Base-by-base conservation (phyloP, 495 filamentous ascomycete species). In the Cercophora newfieldiana region DNA sequence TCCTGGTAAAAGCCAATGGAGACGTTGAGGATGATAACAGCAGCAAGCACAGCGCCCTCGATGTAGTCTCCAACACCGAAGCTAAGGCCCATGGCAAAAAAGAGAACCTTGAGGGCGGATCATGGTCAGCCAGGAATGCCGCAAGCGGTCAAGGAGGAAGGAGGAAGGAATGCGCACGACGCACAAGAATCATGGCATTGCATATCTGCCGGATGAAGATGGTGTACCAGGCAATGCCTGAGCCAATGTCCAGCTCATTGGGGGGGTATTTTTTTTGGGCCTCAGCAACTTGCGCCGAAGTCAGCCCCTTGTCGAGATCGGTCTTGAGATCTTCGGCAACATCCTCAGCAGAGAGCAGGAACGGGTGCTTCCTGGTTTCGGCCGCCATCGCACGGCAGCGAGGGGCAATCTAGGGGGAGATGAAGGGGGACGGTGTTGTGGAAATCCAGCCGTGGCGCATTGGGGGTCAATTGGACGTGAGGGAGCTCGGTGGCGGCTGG, bases 81-180 rank as follows among this genome's bases (percentile, higher is more conserved):
- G 69, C 89, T 91, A 44, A 96, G 80, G 33, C 83, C 87, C 91
- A 95, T 95, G 66, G 91, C 92, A 57, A 96, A 83, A 31, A 95
- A 84, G 24, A 97, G 82, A 37, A 97, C 90, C 89, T 92, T 63
- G 12, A 18, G 7, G 47, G 1, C 58, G 68, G 28, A 67, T 69
- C 55, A 72, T 37, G 71, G 66, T 65, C 69, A 37, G 51, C 61
- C 33, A 50, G 16, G 30, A 37, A 14, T 0, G 55, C 37, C 18
- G 6, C 25, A 26, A 30, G 22, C 21, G 48, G 25, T 22, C 50
- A 26, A 44, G 18, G 29, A 19, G 44, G 14, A 14, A 21, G 51
- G 25, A 26, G 21, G 2, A 10, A 47, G 6, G 54, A 18, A 57
- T n/a, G 30, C n/a, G 44, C 7, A 80, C 83, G n/a, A n/a, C n/a